phyloP scores from a whole-genome alignment of 1,284 basidiomycete species.

The Tremellales sp. region DNA sequence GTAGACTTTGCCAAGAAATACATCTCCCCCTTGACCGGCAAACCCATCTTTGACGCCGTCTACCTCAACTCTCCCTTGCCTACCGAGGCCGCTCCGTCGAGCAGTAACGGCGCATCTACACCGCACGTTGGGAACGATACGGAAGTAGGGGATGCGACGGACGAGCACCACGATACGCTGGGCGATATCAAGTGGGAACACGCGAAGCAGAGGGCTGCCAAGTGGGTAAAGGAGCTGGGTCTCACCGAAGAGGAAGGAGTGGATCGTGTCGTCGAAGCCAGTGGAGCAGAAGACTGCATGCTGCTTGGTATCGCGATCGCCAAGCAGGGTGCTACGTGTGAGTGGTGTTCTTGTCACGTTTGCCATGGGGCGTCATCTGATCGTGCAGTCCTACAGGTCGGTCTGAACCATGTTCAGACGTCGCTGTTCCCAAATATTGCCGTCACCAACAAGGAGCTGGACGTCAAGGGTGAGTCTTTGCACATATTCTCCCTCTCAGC shows the following conservation, averaged over 20 bases:
- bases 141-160: slow-evolving; percentile 28
- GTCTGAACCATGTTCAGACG: slow-evolving; percentile 43
- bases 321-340: slow-evolving; percentile 55
- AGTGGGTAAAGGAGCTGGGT: slow-evolving; percentile 20
- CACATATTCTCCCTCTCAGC: background rate
- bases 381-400: slow-evolving; percentile 25
- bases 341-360: background rate
- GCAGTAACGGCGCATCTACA: background rate
- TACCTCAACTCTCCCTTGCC: slow-evolving; percentile 30
- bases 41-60: slow-evolving; percentile 41
- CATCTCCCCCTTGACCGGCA: slow-evolving; percentile 37
- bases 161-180: slow-evolving; percentile 20
- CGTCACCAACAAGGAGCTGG: slow-evolving; percentile 64
- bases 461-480: slow-evolving; percentile 59
- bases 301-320: slow-evolving; percentile 56
- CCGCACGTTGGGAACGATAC: slow-evolving; percentile 11
- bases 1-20: slow-evolving; percentile 83
- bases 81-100: slow-evolving; percentile 4
- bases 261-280: background rate
- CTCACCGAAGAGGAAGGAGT: background rate
- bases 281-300: slow-evolving; percentile 50
- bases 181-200: slow-evolving; percentile 42
- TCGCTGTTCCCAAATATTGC: slow-evolving; percentile 42
- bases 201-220: slow-evolving; percentile 29
- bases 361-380: slow-evolving; percentile 3